Conservation (phyloP, 768 basidiomycete genomes). For the Podaxis pistillaris region DNA sequence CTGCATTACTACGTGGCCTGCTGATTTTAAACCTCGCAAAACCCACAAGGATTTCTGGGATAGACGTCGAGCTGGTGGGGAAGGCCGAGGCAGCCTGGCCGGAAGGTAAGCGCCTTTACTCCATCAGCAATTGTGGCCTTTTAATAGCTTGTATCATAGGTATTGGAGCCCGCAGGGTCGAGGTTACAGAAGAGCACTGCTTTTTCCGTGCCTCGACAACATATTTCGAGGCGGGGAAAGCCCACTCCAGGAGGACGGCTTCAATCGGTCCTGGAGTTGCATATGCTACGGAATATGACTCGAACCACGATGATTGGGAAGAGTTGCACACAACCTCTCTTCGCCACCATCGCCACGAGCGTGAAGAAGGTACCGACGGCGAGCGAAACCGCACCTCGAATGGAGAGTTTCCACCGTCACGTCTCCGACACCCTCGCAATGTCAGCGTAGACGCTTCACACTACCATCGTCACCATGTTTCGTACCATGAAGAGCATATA, state of each 20-base stretch:
- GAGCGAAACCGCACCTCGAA: not conserved
- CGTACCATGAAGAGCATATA: slow-evolving; percentile 29
- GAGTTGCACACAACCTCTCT: slow-evolving; percentile 6
- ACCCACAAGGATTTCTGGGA: slow-evolving; percentile 82
- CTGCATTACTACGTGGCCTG: slow-evolving; percentile 64
- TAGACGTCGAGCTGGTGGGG: slow-evolving; percentile 78
- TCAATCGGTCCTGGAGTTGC: slow-evolving; percentile 49
- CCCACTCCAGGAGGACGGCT: slow-evolving; percentile 31
- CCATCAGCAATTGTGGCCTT: slow-evolving; percentile 2
- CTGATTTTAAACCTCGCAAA: slow-evolving; percentile 60
- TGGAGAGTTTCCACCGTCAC: slow-evolving; percentile 1
- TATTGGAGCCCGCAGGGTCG: slow-evolving; percentile 71
- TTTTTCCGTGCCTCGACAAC: slow-evolving; percentile 69
- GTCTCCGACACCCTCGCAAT: slow-evolving; percentile 16
- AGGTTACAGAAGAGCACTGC: slow-evolving; percentile 75
- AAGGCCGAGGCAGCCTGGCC: slow-evolving; percentile 75
- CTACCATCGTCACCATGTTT: slow-evolving; percentile 31
- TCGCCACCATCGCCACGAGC: not conserved
- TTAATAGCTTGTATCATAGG: slow-evolving; percentile 27
- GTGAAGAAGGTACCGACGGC: not conserved
- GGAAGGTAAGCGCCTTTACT: slow-evolving; percentile 56
- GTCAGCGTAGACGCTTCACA: slow-evolving; percentile 34
- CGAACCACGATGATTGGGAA: slow-evolving; percentile 25
- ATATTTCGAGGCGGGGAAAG: slow-evolving; percentile 65
- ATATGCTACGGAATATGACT: slow-evolving; percentile 30